Conservation (phyloP, 148 eudicot genomes). For the Chenopodium formosanum region DNA sequence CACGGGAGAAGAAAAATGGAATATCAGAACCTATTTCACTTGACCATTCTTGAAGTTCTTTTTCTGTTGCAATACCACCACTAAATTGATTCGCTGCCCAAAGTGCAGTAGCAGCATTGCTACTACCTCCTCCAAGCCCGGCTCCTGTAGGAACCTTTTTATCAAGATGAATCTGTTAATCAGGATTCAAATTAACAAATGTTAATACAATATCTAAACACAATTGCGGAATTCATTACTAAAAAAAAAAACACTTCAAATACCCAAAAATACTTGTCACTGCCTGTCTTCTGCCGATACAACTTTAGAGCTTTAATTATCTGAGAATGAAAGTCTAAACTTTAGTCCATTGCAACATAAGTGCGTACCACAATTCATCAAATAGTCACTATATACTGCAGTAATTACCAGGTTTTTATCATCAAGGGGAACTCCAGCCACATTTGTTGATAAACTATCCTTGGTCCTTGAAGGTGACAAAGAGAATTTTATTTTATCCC, state of each 20-base stretch:
- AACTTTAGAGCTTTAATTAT: slow-evolving; percentile 85
- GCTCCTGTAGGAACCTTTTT: slow-evolving; percentile 99
- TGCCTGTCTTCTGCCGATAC: slow-evolving; percentile 82
- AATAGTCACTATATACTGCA: background rate
- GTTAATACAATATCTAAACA: background rate
- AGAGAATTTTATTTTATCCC: slow-evolving; percentile 90
- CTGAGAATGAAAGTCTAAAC: slow-evolving; percentile 41
- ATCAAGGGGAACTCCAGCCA: slow-evolving; percentile 88
- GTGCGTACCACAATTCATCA: slow-evolving; percentile 10
- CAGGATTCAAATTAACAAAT: slow-evolving; percentile 1
- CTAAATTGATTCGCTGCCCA: slow-evolving; percentile 98
- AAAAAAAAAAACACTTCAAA: background rate
- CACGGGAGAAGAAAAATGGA: slow-evolving; percentile 91
- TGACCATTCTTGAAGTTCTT: slow-evolving; percentile 93
- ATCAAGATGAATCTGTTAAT: slow-evolving; percentile 78
- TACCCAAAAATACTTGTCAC: slow-evolving; percentile 87
- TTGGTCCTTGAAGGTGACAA: slow-evolving; percentile 78
- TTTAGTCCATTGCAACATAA: slow-evolving; percentile 8
- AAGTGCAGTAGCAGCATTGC: slow-evolving; percentile 95
- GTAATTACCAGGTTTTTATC: slow-evolving; percentile 75
- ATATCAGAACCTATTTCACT: slow-evolving; percentile 97
- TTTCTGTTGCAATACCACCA: slow-evolving; percentile 79
- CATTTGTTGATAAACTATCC: slow-evolving; percentile 88
- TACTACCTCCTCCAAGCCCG: slow-evolving; percentile 97
- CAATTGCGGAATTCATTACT: background rate